These are phyloP conservation scores for Cinchona pubescens DNA, from an alignment of 257 asterid genomes.

Conservation along the genomic window DNA sequence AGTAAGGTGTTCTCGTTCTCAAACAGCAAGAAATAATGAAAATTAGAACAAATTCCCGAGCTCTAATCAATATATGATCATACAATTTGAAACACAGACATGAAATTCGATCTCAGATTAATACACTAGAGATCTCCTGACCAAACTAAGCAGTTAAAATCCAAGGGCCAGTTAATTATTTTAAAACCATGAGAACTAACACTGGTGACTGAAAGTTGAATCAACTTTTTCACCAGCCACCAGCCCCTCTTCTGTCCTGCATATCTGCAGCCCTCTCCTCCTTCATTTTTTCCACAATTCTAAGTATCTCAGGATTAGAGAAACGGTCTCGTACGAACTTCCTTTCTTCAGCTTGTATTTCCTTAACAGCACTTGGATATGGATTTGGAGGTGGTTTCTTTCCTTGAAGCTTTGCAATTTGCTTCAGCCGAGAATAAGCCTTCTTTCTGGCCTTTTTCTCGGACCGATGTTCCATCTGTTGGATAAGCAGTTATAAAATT, in stretches of 20 bases:
- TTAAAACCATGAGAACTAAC: not conserved
- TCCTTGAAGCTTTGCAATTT: conserved; percentile 65
- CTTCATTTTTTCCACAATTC: conserved; percentile 40
- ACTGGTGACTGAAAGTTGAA: not conserved
- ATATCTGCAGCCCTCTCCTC: conserved; percentile 42
- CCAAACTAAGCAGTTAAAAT: not conserved
- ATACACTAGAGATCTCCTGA: too few species aligned
- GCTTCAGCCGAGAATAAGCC: conserved; percentile 63
- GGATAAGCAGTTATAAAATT: conserved; percentile 3
- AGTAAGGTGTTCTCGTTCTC: not conserved
- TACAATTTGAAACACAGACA: not conserved
- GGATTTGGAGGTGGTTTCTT: conserved; percentile 78
- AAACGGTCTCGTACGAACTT: conserved; percentile 61
- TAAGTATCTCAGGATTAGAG: conserved; percentile 32
- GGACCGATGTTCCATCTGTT: conserved; percentile 65
- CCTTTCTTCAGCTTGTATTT: conserved; percentile 80
- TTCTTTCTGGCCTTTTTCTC: conserved; percentile 59
- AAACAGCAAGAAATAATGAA: not conserved
- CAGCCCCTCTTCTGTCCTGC: conserved; percentile 39
- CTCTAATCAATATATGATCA: not conserved
- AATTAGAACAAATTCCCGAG: not conserved
- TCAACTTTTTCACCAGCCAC: not conserved
- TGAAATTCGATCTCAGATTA: not conserved
- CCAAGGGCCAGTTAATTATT: not conserved
- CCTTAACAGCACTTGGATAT: conserved; percentile 66